Evolutionary conservation across 345 rosid species (phyloP).

Genomic region (Theobroma cacao): DNA sequence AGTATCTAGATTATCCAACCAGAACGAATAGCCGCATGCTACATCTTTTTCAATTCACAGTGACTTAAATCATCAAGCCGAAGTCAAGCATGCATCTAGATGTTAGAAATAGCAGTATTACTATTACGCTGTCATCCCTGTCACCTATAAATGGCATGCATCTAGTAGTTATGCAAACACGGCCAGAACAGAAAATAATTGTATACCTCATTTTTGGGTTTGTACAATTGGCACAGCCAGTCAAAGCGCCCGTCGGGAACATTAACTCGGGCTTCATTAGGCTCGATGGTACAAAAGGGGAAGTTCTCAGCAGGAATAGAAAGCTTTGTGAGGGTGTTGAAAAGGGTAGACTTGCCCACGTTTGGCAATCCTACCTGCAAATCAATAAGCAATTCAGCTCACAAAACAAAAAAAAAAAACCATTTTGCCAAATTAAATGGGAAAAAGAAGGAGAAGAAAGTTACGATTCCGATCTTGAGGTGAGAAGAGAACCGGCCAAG

Average conservation of each 20-base stretch:
- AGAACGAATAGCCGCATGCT: not conserved
- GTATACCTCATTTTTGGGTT: conserved; percentile 85
- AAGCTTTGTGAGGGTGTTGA: conserved; percentile 91
- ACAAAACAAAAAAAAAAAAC: no score
- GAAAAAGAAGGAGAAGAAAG: conserved; percentile 7
- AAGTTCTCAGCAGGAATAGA: conserved; percentile 97
- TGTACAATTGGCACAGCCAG: conserved; percentile 82
- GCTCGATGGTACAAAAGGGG: conserved; percentile 97
- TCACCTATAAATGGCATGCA: not conserved
- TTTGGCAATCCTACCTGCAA: conserved; percentile 92
- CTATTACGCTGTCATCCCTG: not conserved
- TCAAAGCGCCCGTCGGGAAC: conserved; percentile 92
- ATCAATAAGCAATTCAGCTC: not conserved
- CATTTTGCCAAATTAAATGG: no score
- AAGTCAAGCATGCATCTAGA: not conserved
- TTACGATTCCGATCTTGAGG: conserved; percentile 97
- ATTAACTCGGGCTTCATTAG: conserved; percentile 90
- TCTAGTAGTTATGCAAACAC: not conserved
- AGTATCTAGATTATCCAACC: not conserved
- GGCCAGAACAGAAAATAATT: not conserved
- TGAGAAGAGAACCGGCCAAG: conserved; percentile 99
- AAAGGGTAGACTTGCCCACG: conserved; percentile 96
- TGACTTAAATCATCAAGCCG: not conserved
- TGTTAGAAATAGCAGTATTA: not conserved
- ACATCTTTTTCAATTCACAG: not conserved